These are phyloP conservation scores for Priceomyces medius DNA, from an alignment of 805 yeast species.

Conservation along the genomic window DNA sequence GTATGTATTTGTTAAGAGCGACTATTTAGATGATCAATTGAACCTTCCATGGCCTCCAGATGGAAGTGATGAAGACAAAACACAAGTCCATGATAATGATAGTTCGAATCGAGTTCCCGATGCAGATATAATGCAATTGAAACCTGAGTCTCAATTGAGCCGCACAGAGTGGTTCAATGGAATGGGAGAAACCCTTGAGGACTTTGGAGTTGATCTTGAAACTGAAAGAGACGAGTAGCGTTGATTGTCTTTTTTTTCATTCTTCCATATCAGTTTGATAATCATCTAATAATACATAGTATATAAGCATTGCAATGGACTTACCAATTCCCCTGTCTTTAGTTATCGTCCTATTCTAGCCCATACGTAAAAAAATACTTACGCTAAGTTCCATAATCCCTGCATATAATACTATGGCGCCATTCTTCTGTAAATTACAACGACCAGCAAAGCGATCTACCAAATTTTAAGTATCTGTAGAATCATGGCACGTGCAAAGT, in stretches of 20 bases:
- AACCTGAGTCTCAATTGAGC: conserved; percentile 30
- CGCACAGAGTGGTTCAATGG: conserved; percentile 66
- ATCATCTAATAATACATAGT: too few species aligned
- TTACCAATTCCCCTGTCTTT: too few species aligned
- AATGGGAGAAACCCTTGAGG: conserved; percentile 80
- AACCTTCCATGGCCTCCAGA: conserved; percentile 94
- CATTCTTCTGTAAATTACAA: too few species aligned
- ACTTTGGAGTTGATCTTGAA: conserved; percentile 83
- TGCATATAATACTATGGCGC: background rate
- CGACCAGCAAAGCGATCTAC: too few species aligned
- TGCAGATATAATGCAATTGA: conserved; percentile 27
- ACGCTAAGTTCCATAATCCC: too few species aligned
- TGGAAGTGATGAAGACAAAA: conserved; percentile 47
- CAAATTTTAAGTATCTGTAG: background rate
- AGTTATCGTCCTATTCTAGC: too few species aligned
- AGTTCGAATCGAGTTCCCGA: conserved; percentile 15
- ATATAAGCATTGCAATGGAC: too few species aligned
- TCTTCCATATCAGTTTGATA: too few species aligned
- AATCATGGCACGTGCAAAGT: conserved; percentile 21
- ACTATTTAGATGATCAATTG: conserved; percentile 50
- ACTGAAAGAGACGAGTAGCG: conserved; percentile 48
- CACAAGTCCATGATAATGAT: conserved; percentile 19
- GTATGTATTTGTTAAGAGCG: conserved; percentile 52
- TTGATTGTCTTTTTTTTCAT: too few species aligned
- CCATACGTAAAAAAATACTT: too few species aligned